A percentile compares a stretch with the other conserved stretches of the same genome.
Evolutionary conservation across 768 basidiomycete genomes (phyloP).

Genomic region (Leccinum obscurum): DNA sequence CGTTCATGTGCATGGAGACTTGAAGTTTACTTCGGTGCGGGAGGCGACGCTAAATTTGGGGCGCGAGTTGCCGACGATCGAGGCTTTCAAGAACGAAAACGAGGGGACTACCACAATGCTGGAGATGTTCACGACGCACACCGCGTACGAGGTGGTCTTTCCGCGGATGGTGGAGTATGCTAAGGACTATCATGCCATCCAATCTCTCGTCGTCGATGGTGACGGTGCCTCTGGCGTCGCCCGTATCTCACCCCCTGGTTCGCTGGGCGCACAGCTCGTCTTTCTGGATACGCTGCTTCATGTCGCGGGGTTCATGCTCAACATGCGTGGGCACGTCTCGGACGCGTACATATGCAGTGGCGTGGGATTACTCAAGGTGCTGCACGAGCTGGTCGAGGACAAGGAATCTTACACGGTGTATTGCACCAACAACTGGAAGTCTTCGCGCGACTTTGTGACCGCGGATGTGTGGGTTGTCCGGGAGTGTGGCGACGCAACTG

Average conservation of each 20-base stretch:
- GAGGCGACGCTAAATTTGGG: constrained; percentile 40
- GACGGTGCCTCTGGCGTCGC: constrained; percentile 55
- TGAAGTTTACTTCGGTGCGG: constrained; percentile 36
- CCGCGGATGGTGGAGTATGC: constrained; percentile 68
- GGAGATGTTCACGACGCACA: constrained; percentile 56
- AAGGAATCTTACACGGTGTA: constrained; percentile 49
- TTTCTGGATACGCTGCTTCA: constrained; percentile 72
- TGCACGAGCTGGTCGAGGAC: constrained; percentile 44
- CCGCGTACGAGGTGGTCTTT: constrained; percentile 66
- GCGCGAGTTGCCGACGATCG: constrained; percentile 35
- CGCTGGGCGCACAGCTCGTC: constrained; percentile 50
- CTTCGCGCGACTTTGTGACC: constrained; percentile 45
- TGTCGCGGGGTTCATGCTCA: constrained; percentile 68
- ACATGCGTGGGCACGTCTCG: constrained; percentile 48
- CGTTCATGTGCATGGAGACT: constrained; percentile 48
- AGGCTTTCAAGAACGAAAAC: constrained; percentile 29
- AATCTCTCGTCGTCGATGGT: constrained; percentile 49
- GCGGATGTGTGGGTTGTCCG: constrained; percentile 54
- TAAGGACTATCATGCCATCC: constrained; percentile 56
- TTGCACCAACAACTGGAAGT: constrained; percentile 45
- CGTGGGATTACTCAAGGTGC: constrained; percentile 47
- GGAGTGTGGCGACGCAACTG: constrained; percentile 18
- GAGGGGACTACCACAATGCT: constrained; percentile 8
- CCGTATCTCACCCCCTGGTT: constrained; percentile 41
- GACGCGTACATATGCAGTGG: constrained; percentile 66